A percentile compares a stretch with the other conserved stretches of the same genome.
Evolutionary conservation across 2,329 filamentous ascomycete genomes (phyloP).

Genomic region (Ceratocystis cubensis): DNA sequence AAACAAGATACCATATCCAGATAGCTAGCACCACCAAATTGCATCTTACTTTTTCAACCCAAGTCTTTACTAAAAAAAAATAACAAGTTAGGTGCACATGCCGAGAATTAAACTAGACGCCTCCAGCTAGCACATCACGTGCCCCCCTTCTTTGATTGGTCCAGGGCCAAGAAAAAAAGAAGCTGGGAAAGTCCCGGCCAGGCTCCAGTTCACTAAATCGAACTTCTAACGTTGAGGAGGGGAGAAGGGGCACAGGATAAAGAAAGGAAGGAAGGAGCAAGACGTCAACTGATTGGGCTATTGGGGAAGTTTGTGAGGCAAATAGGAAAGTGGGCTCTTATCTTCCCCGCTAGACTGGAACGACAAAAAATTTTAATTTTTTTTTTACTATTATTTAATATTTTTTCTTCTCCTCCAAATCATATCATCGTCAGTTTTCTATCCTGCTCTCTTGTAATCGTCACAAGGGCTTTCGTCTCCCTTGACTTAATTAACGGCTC

Average conservation of each 20-base stretch:
- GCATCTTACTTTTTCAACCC: neutral
- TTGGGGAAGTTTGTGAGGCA: neutral
- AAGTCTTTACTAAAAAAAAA: neutral
- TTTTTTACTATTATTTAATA: constrained; percentile 9
- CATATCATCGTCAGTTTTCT: constrained; percentile 6
- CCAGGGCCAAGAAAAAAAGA: neutral
- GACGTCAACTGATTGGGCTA: neutral
- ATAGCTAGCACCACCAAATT: neutral
- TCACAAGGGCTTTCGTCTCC: no score
- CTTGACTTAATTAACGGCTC: no score
- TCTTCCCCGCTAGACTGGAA: constrained; percentile 1
- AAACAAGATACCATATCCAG: neutral
- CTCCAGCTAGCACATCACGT: neutral
- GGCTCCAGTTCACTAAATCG: neutral
- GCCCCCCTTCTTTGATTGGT: neutral
- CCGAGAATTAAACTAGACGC: neutral
- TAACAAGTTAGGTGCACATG: neutral
- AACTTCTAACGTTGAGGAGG: neutral
- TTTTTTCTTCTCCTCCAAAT: constrained; percentile 3
- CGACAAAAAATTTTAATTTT: neutral
- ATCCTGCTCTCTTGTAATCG: neutral
- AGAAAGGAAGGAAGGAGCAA: neutral
- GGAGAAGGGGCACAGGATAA: neutral
- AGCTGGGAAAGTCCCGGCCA: neutral
- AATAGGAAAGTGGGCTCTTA: neutral